A percentile compares a stretch with the other conserved stretches of the same genome.
Evolutionary conservation across 306 rosid genomes (phyloP).

Genomic region (Inga leiocalycina): DNA sequence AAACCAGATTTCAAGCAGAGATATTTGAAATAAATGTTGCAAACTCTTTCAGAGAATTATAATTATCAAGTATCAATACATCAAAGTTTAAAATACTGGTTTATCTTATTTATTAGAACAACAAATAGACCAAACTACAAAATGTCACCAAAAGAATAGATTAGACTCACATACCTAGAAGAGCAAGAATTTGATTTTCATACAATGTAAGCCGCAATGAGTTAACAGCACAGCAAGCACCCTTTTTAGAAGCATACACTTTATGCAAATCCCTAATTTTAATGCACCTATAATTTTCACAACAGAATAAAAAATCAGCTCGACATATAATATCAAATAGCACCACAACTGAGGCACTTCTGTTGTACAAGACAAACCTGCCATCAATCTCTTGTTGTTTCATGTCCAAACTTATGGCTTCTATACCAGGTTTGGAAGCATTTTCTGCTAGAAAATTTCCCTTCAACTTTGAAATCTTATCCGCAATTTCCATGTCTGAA

Average conservation of each 20-base stretch:
- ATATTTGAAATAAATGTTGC: background rate
- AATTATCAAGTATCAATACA: background rate
- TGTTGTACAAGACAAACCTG: conserved; percentile 55
- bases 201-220: conserved; percentile 76
- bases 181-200: conserved; percentile 97
- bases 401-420: conserved; percentile 86
- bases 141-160: background rate
- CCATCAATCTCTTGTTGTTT: conserved; percentile 92
- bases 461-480: conserved; percentile 35
- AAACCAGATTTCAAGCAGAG: background rate
- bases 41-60: background rate
- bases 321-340: conserved; percentile 25
- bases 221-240: conserved; percentile 88
- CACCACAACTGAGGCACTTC: conserved; percentile 26
- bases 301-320: conserved; percentile 18
- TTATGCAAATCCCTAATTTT: conserved; percentile 89
- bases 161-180: conserved; percentile 66
- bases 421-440: conserved; percentile 53
- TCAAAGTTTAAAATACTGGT: background rate
- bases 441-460: conserved; percentile 41
- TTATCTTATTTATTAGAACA: background rate
- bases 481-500: conserved; percentile 39
- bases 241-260: conserved; percentile 79
- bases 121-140: background rate
- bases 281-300: conserved; percentile 71